phyloP scores from a whole-genome alignment of 257 asterid genomes.

The Dorcoceras hygrometricum region DNA sequence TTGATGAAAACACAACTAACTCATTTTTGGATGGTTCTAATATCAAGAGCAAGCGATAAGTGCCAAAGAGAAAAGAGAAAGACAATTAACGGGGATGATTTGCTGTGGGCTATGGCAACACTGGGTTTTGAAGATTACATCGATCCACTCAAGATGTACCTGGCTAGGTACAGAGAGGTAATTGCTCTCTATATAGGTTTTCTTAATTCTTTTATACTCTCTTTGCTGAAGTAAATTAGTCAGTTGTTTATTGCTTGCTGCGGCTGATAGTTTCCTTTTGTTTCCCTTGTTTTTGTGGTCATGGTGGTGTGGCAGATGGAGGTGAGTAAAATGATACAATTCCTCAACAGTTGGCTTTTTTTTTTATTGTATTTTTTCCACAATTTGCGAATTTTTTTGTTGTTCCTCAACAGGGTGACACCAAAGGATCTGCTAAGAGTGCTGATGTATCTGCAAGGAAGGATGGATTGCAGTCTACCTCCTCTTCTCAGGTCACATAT shows the following conservation, averaged over 20 bases:
- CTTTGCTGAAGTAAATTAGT: constrained; percentile 1
- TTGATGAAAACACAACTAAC: not conserved
- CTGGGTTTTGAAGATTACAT: constrained; percentile 90
- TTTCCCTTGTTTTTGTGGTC: constrained; percentile 18
- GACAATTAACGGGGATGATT: constrained; percentile 88
- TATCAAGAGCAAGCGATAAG: constrained; percentile 83
- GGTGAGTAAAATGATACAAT: constrained; percentile 40
- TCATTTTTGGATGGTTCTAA: constrained; percentile 23
- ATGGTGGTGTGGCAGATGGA: constrained; percentile 62
- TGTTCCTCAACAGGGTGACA: constrained; percentile 63
- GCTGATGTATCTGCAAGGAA: constrained; percentile 70
- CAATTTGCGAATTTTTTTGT: constrained; percentile 4
- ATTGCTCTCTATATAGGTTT: constrained; percentile 2
- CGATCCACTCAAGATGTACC: constrained; percentile 83
- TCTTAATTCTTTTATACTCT: not conserved
- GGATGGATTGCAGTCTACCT: constrained; percentile 54
- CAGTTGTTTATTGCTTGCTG: constrained; percentile 7
- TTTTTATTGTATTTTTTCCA: constrained; percentile 7
- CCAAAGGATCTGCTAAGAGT: constrained; percentile 70
- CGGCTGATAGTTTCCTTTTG: constrained; percentile 30
- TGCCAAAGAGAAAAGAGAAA: constrained; percentile 90
- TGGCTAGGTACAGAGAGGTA: constrained; percentile 83
- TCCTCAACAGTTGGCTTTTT: not conserved
- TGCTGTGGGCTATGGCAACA: constrained; percentile 90
- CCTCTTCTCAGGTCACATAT: constrained; percentile 46